These are phyloP conservation scores for Pseudogymnoascus sp. DNA, from an alignment of 2,329 filamentous ascomycete genomes.

Conservation along the genomic window DNA sequence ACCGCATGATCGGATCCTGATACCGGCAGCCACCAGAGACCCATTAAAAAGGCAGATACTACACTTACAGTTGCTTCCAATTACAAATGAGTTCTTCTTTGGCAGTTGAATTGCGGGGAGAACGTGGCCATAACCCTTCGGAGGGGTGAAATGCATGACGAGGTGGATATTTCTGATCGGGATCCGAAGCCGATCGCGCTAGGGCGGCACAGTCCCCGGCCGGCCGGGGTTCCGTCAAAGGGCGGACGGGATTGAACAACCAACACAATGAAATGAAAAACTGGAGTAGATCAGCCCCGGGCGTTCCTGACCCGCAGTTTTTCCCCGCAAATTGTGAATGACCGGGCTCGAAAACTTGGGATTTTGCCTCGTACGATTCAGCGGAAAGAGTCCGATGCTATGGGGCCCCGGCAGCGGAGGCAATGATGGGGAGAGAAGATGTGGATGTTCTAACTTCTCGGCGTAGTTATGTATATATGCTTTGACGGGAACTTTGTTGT, in stretches of 20 bases:
- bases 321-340: neutral
- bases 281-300: neutral
- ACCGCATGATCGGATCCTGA: neutral
- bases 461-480: constrained; percentile 6
- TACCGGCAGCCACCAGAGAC: neutral
- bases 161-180: constrained; percentile 3
- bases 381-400: neutral
- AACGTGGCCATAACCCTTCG: neutral
- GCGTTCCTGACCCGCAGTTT: neutral
- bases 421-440: neutral
- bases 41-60: neutral
- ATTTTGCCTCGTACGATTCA: neutral
- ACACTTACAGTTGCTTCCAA: neutral
- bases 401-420: neutral
- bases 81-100: neutral
- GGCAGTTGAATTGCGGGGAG: constrained; percentile 4
- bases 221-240: neutral
- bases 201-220: neutral
- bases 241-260: neutral
- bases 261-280: neutral
- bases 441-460: neutral
- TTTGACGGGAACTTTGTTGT: neutral
- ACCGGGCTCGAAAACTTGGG: neutral
- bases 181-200: constrained; percentile 4
- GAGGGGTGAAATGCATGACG: neutral